A percentile compares a stretch with the other conserved stretches of the same genome.
Conservation (phyloP, 1,284 basidiomycete genomes). For the Irpex lacteus region DNA sequence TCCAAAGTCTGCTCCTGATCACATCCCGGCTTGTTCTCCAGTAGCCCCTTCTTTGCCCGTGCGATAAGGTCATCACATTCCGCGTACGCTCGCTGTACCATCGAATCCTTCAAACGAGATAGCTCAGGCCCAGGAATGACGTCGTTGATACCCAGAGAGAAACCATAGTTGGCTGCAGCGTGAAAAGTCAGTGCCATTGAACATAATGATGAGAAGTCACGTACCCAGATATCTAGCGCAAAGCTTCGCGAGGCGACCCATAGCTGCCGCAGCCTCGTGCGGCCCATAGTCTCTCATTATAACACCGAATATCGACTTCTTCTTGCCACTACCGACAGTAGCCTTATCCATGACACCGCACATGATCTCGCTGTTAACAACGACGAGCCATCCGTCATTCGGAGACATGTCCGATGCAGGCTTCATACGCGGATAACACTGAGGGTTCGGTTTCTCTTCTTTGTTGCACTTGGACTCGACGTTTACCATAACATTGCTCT, state of each 20-base stretch:
- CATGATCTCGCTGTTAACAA: constrained; percentile 99
- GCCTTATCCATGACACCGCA: constrained; percentile 99
- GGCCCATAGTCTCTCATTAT: constrained; percentile 97
- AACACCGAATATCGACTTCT: constrained; percentile 98
- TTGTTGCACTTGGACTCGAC: constrained; percentile 97
- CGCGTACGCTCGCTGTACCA: constrained; percentile 89
- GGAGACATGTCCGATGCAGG: constrained; percentile 85
- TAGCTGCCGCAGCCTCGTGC: constrained; percentile 91
- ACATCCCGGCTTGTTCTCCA: constrained; percentile 96
- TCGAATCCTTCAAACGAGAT: constrained; percentile 77
- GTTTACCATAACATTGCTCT: constrained; percentile 86
- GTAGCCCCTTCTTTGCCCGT: constrained; percentile 86
- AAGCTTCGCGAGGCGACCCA: constrained; percentile 96
- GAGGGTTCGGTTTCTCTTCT: constrained; percentile 76
- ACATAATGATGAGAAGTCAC: constrained; percentile 23
- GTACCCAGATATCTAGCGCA: constrained; percentile 91
- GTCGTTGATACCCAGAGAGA: constrained; percentile 98
- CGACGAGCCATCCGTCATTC: constrained; percentile 97
- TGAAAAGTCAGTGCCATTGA: background rate
- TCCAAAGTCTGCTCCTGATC: constrained; percentile 98
- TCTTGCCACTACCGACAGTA: constrained; percentile 97
- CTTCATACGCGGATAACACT: constrained; percentile 60
- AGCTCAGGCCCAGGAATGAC: constrained; percentile 93
- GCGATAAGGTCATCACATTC: constrained; percentile 88
- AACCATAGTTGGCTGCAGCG: constrained; percentile 86